These are phyloP conservation scores for Ophiostoma quercus DNA, from an alignment of 2,329 filamentous ascomycete species.

Conservation along the genomic window DNA sequence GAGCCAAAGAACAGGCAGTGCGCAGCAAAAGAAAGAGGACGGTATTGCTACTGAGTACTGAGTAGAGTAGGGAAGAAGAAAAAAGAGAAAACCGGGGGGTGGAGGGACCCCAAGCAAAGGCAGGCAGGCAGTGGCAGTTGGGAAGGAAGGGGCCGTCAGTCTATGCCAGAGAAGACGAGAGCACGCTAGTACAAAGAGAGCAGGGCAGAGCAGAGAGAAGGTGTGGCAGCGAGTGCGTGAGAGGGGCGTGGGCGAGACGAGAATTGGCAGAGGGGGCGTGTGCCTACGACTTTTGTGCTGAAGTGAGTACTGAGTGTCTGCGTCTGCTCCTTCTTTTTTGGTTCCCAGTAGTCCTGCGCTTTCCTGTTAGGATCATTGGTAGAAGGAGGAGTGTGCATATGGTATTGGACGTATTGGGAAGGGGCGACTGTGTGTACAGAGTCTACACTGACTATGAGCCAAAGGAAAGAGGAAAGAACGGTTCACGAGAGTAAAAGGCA, in stretches of 20 bases:
- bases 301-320: background rate
- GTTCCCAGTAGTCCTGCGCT: background rate
- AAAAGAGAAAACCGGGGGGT: background rate
- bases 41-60: background rate
- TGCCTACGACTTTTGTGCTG: background rate
- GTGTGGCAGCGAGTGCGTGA: slow-evolving; percentile 7
- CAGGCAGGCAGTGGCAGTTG: slow-evolving; percentile 5
- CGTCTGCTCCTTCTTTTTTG: background rate
- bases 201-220: background rate
- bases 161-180: background rate
- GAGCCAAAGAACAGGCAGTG: too few relatives aligned
- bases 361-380: background rate
- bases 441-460: too few relatives aligned
- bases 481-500: too few relatives aligned
- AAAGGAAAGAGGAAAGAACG: too few relatives aligned
- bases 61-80: background rate
- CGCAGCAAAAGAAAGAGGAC: too few relatives aligned
- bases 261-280: background rate
- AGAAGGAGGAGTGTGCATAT: background rate
- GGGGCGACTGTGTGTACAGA: background rate
- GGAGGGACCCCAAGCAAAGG: slow-evolving; percentile 4
- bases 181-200: slow-evolving; percentile 6
- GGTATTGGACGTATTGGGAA: background rate
- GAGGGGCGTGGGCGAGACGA: background rate
- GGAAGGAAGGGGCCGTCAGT: background rate